Base-by-base conservation (phyloP, 2,329 filamentous ascomycete species). In the Trichoderma hamatum region DNA sequence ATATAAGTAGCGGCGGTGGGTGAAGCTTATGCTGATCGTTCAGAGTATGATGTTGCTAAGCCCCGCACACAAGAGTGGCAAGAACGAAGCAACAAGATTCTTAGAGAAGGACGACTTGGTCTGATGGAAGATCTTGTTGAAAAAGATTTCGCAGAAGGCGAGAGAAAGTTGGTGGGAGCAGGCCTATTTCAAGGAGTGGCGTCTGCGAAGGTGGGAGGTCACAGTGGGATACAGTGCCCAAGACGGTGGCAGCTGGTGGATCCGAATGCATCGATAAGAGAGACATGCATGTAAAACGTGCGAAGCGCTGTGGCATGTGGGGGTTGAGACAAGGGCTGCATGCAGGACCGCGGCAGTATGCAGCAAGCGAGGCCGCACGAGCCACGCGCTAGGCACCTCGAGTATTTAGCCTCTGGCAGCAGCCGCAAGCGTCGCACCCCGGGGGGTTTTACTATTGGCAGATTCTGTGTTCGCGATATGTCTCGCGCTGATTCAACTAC, bases 151-250 rank as follows among this genome's bases (percentile, higher is more conserved):
- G 28, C 2, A 36, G 39, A 26, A 64, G 26, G 36, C 61, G 36
- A 49, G 49, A 43, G n/a, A 32, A 28, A 64, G 16, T 60, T 28
- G 68, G 59, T 60, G 70, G 52, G 59, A 70, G 63, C 49, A 70
- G 52, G 56, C 32, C 54, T 72, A 72, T 73, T 73, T 72, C 72
- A 67, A 67, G 54, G 39, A 36, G 63, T 21, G 63, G 34, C 63
- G 43, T 59, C 51, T 54, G 36, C 43, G 16, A 39, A 60, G 68
- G 62, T 54, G 68, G 62, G 62, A 67, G 32, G 32, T 16, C 28
- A 69, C 68, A 69, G 68, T 69, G 16, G 39, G 34, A n/a, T 26
- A 69, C 68, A 69, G 68, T 69, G 62, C 32, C 4, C 32, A 14
- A 21, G 19, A 16, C 10, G 21, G 51, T 66, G 36, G 46, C 43